Evolutionary conservation across 148 eudicot species (phyloP).

Genomic region (Heliamphora exappendiculata): DNA sequence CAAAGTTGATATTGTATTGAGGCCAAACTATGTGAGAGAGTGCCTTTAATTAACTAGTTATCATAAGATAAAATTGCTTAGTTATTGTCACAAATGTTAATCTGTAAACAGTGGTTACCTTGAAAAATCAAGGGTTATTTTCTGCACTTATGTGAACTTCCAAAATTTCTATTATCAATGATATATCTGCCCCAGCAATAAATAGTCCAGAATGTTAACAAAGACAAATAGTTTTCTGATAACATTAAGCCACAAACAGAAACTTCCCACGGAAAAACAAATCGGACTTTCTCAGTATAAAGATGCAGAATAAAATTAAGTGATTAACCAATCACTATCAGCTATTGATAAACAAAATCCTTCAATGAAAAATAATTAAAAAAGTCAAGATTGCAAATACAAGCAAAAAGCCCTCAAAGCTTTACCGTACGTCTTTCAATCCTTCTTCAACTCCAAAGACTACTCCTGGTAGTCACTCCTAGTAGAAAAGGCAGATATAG

Average conservation of each 20-base stretch:
- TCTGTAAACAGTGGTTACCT: too few species aligned
- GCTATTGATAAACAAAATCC: neutral
- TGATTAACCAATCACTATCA: neutral
- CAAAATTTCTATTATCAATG: neutral
- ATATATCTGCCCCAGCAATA: neutral
- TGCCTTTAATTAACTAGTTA: too few species aligned
- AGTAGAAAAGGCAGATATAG: conserved; percentile 87
- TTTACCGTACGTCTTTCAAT: conserved; percentile 80
- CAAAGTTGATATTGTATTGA: too few species aligned
- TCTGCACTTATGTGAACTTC: neutral
- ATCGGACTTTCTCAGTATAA: neutral
- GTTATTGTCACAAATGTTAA: too few species aligned
- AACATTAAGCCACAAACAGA: neutral
- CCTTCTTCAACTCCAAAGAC: conserved; percentile 98
- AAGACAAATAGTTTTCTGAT: neutral
- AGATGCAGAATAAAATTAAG: neutral
- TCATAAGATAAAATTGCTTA: too few species aligned
- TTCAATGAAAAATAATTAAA: neutral
- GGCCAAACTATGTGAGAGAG: too few species aligned
- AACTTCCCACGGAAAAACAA: neutral
- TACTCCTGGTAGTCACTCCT: conserved; percentile 96
- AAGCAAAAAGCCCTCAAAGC: neutral
- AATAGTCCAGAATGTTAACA: neutral
- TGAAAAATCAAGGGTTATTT: too few species aligned
- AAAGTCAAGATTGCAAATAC: neutral